Conservation (phyloP, 345 rosid genomes). For the Viola odorata region DNA sequence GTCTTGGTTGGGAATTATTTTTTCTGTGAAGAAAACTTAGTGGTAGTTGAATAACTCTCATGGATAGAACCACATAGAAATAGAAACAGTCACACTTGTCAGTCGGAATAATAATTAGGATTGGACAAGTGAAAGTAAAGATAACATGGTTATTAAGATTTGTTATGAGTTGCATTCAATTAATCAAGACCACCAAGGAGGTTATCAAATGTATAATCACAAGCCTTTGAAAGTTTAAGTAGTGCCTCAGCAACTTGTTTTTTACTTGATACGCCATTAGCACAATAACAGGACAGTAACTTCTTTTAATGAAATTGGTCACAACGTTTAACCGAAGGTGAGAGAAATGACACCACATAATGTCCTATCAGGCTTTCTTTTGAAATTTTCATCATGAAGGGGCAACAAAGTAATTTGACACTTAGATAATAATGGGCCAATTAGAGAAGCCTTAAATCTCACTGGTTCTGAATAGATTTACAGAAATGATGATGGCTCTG, state of each 20-base stretch:
- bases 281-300: too few relatives aligned
- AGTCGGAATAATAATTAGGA: neutral
- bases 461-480: slow-evolving; percentile 6
- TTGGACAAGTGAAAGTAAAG: neutral
- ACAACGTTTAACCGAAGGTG: too few relatives aligned
- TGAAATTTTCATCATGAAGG: slow-evolving; percentile 4
- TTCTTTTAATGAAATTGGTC: too few relatives aligned
- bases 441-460: slow-evolving; percentile 15
- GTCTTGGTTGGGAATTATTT: neutral
- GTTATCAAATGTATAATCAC: slow-evolving; percentile 16
- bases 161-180: slow-evolving; percentile 1
- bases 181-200: slow-evolving; percentile 4
- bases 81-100: slow-evolving; percentile 8
- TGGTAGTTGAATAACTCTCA: slow-evolving; percentile 3
- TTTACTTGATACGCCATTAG: neutral
- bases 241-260: slow-evolving; percentile 5
- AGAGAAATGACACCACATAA: slow-evolving; percentile 2
- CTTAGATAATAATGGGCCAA: slow-evolving; percentile 22
- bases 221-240: slow-evolving; percentile 2
- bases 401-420: slow-evolving; percentile 25
- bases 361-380: neutral
- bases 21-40: neutral
- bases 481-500: slow-evolving; percentile 12
- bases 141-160: slow-evolving; percentile 8
- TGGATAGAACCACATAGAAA: neutral